A percentile compares a stretch with the other conserved stretches of the same genome.
Evolutionary conservation across 805 yeast species (phyloP).

Genomic region (Scheffersomyces amazonensis): DNA sequence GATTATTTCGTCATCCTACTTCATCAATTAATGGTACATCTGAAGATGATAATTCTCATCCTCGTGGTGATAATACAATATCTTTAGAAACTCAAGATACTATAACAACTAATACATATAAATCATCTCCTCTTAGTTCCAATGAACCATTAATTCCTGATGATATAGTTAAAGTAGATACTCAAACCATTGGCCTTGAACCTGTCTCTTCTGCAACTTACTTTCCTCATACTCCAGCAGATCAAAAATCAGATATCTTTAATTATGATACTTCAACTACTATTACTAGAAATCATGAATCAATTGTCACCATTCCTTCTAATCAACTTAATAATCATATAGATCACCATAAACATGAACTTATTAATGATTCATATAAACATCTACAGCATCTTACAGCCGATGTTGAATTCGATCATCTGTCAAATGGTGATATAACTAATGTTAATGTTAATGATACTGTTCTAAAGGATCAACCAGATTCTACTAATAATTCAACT

Average conservation of each 20-base stretch:
- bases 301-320: background rate
- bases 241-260: conserved; percentile 1
- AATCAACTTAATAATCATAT: background rate
- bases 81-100: background rate
- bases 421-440: conserved; percentile 25
- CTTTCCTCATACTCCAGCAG: conserved; percentile 57
- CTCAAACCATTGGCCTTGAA: conserved; percentile 33
- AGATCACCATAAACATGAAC: background rate
- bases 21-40: background rate
- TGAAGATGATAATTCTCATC: background rate
- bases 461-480: background rate
- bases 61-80: conserved; percentile 11
- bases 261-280: conserved; percentile 3
- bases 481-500: background rate
- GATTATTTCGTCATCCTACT: conserved; percentile 44
- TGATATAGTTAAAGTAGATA: conserved; percentile 7
- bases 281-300: background rate
- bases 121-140: conserved; percentile 5
- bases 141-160: conserved; percentile 1
- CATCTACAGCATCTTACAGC: conserved; percentile 46
- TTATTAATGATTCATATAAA: too few relatives aligned
- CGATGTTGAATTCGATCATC: conserved; percentile 46
- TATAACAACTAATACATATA: background rate
- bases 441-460: conserved; percentile 11
- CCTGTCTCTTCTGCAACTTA: conserved; percentile 72